Evolutionary conservation across 2,329 filamentous ascomycete genomes (phyloP).

Genomic region (Neurospora crassa): DNA sequence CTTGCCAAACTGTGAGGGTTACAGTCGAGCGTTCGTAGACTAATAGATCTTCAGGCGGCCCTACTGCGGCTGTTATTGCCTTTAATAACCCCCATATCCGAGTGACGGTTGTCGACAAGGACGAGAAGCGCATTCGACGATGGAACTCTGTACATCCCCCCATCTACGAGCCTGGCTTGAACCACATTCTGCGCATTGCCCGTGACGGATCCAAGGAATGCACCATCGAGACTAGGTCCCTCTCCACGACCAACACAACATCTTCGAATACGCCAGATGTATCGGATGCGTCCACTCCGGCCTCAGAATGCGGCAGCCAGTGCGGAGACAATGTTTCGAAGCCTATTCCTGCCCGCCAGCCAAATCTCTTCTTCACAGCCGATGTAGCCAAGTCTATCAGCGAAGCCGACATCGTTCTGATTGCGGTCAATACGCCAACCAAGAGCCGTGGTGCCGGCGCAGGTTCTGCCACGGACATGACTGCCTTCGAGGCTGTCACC

Average conservation of each 20-base stretch:
- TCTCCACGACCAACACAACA: conserved; percentile 6
- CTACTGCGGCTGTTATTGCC: conserved; percentile 66
- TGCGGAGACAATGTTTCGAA: conserved; percentile 15
- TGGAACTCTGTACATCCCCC: conserved; percentile 69
- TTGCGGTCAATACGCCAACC: conserved; percentile 72
- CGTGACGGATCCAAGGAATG: conserved; percentile 46
- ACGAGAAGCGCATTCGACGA: conserved; percentile 52
- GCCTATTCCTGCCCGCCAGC: conserved; percentile 34
- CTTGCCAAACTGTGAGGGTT: neutral
- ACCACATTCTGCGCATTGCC: conserved; percentile 55
- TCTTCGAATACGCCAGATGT: conserved; percentile 13
- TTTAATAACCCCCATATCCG: conserved; percentile 60
- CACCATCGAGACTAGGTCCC: conserved; percentile 28
- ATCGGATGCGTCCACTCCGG: conserved; percentile 21
- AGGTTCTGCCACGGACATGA: conserved; percentile 63
- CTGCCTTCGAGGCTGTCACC: conserved; percentile 60
- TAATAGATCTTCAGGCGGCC: conserved; percentile 44
- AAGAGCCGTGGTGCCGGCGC: conserved; percentile 61
- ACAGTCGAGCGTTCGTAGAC: neutral
- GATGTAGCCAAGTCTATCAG: conserved; percentile 51
- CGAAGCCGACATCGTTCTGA: conserved; percentile 63
- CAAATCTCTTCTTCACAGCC: conserved; percentile 67
- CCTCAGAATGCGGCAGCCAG: conserved; percentile 24
- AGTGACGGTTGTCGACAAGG: conserved; percentile 67
- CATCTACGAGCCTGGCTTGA: conserved; percentile 65